Evolutionary conservation across 225 moss, liverwort and hornwort species (phyloP), one percentile per base, ranked within the genome.

Genomic region (Pseudisothecium myosuroides): DNA sequence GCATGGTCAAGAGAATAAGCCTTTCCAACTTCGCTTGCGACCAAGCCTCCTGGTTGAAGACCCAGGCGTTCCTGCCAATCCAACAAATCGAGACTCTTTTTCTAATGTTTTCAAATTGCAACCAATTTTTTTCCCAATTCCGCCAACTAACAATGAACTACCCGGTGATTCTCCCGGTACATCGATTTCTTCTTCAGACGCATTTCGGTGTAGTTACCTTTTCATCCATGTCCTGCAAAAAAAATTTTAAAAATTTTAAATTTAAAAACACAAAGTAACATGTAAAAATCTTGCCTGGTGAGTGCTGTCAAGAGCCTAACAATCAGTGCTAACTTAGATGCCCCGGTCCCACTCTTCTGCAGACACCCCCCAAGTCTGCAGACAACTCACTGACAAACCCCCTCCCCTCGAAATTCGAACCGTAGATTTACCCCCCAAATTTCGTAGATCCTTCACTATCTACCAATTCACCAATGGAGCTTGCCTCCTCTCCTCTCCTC

Each of bases 81-180:
- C n/a, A n/a, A n/a, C n/a, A n/a, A n/a, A n/a, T n/a, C n/a, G n/a
- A n/a, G n/a, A n/a, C n/a, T n/a, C n/a, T 45, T 8, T 45, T 6
- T 8, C 7, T 67, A 2, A 67, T 11, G 31, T 32, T 20, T 32
- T 32, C 6, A 75, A 49, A 31, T 19, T 75, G 12, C 75, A 50
- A 50, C 3, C 2, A 7, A 0, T 4, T 47, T 49, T 49, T 76
- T 50, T 12, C 10, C n/a, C 17, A 75, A 32, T 75, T 12, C 74
- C 4, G 19, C 6, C 5, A 17, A 0, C 6, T 41, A 17, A 16
- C 2, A 17, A 72, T 43, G 16, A 43, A 27, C 3, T 72, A 43
- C 10, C 3, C 0, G 1, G 0, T 18, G 31, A 31, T 74, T 74
- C 31, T 74, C 11, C 4, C 2, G 0, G 2, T 19, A 75, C 75